Evolutionary conservation across 2,329 filamentous ascomycete species (phyloP).

Genomic region (Clonostachys chloroleuca): DNA sequence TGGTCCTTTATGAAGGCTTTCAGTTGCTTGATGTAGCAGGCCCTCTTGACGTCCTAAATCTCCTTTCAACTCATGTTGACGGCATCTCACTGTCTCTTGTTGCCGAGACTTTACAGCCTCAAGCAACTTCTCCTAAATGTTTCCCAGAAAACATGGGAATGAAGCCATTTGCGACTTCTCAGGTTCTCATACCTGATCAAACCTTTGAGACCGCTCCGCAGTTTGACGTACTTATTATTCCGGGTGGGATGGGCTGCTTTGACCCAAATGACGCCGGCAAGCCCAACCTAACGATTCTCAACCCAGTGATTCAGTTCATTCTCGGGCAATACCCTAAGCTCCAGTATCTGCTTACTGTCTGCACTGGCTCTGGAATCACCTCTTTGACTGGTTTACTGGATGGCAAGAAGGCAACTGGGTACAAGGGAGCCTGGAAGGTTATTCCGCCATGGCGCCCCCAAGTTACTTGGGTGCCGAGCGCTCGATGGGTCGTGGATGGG

Average conservation of each 20-base stretch:
- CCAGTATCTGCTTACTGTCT: conserved; percentile 52
- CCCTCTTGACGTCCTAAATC: conserved; percentile 33
- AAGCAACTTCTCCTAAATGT: conserved; percentile 20
- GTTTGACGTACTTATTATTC: conserved; percentile 29
- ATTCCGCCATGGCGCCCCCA: conserved; percentile 29
- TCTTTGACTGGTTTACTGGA: conserved; percentile 53
- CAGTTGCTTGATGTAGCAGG: conserved; percentile 36
- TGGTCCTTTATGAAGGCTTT: conserved; percentile 30
- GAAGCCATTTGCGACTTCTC: background rate
- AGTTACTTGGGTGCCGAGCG: conserved; percentile 49
- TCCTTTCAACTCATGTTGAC: conserved; percentile 20
- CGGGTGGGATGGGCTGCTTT: conserved; percentile 26
- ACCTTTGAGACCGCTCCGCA: conserved; percentile 24
- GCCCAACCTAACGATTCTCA: conserved; percentile 13
- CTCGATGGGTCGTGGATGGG: conserved; percentile 56
- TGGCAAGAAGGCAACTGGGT: conserved; percentile 54
- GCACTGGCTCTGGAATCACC: conserved; percentile 52
- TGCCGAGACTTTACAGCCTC: conserved; percentile 28
- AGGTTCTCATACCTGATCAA: conserved; percentile 25
- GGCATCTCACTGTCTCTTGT: conserved; percentile 29
- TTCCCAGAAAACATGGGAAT: too few relatives aligned
- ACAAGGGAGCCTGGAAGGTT: conserved; percentile 47
- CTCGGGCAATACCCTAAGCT: conserved; percentile 31
- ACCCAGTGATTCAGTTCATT: conserved; percentile 33
- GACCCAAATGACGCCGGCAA: conserved; percentile 8